Percentiles rank a stretch among this genome's conserved stretches.
Conservation (phyloP, 2,329 filamentous ascomycete species). For the Trichoderma arundinaceum region DNA sequence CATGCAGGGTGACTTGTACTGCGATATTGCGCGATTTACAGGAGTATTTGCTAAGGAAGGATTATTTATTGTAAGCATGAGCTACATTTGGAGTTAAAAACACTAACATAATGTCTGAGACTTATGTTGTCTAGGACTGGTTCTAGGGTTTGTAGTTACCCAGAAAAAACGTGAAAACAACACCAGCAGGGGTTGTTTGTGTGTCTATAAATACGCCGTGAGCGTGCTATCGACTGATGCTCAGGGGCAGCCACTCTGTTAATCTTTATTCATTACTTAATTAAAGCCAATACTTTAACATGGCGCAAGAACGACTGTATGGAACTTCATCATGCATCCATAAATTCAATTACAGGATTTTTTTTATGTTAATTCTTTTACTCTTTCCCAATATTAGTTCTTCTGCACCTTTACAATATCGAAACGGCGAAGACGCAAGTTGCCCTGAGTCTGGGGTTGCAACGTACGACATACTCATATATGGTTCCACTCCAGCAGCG, state of each 20-base stretch:
- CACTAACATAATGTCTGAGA: too few relatives aligned
- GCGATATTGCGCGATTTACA: too few relatives aligned
- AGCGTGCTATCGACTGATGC: background rate
- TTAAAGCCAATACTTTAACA: background rate
- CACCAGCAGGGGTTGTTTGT: too few relatives aligned
- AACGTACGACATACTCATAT: slow-evolving; percentile 33
- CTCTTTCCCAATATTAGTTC: background rate
- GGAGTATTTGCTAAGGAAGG: too few relatives aligned
- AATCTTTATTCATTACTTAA: background rate
- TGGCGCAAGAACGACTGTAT: slow-evolving; percentile 4
- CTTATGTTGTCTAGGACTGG: too few relatives aligned
- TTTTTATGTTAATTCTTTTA: background rate
- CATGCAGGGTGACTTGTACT: too few relatives aligned
- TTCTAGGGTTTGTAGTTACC: too few relatives aligned
- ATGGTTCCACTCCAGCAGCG: slow-evolving; percentile 35
- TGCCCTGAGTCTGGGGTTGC: background rate
- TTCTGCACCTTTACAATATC: background rate
- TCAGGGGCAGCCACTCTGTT: background rate
- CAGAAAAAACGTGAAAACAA: too few relatives aligned
- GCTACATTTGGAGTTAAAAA: too few relatives aligned
- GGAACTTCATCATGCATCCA: background rate
- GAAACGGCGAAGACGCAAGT: background rate
- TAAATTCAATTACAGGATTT: background rate
- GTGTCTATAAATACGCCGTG: background rate
- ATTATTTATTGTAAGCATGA: too few relatives aligned